These are phyloP conservation scores for Ilex asprella DNA, from an alignment of 257 asterid species.

Conservation along the genomic window DNA sequence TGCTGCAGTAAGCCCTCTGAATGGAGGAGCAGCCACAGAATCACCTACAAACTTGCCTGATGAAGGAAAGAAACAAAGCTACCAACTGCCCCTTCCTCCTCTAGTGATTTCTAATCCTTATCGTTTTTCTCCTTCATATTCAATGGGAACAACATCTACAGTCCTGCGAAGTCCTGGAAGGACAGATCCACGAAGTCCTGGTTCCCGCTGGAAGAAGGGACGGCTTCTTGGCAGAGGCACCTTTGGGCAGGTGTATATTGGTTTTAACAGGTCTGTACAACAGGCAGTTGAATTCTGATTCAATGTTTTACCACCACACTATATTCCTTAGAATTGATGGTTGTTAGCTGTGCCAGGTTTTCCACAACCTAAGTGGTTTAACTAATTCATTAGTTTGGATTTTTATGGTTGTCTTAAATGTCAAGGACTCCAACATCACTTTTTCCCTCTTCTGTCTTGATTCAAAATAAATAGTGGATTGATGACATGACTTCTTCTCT, in stretches of 20 bases:
- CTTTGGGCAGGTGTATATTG: slow-evolving; percentile 56
- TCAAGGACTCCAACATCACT: too few species aligned
- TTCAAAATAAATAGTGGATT: too few species aligned
- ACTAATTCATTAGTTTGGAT: too few species aligned
- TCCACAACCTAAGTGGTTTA: too few species aligned
- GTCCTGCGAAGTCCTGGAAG: slow-evolving; percentile 30
- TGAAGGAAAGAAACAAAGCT: slow-evolving; percentile 35
- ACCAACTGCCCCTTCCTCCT: slow-evolving; percentile 43
- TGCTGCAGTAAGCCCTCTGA: slow-evolving; percentile 31
- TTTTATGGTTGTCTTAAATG: too few species aligned
- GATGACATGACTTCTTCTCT: too few species aligned
- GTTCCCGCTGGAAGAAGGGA: slow-evolving; percentile 80
- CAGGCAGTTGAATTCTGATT: too few species aligned
- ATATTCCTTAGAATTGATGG: too few species aligned
- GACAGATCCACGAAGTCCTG: slow-evolving; percentile 29
- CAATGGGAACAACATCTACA: slow-evolving; percentile 33
- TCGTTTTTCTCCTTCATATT: slow-evolving; percentile 22
- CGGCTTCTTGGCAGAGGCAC: slow-evolving; percentile 54
- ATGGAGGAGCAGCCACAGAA: slow-evolving; percentile 22
- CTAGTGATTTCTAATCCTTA: slow-evolving; percentile 17
- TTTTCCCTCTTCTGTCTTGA: too few species aligned
- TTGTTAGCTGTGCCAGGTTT: too few species aligned
- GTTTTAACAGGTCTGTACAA: slow-evolving; percentile 58
- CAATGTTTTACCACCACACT: too few species aligned
- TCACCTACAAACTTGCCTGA: slow-evolving; percentile 23